Conservation (phyloP, 495 filamentous ascomycete genomes). For the Penicillium flavigenum region DNA sequence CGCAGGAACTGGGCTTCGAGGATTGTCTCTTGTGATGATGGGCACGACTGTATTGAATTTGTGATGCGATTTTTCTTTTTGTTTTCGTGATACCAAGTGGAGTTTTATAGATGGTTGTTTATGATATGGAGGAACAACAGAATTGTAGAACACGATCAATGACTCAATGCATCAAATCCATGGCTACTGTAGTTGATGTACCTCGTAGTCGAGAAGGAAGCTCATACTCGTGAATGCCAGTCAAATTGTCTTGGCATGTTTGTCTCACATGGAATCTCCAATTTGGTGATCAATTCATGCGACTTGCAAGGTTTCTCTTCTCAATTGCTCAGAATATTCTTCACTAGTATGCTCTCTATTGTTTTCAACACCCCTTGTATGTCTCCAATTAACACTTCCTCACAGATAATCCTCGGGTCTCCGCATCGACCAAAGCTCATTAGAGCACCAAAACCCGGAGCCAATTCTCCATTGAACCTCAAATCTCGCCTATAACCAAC, state of each 20-base stretch:
- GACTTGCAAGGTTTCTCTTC: constrained; percentile 11
- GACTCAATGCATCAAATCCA: background rate
- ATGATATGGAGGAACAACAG: background rate
- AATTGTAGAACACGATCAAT: background rate
- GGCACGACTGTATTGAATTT: background rate
- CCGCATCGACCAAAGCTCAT: constrained; percentile 9
- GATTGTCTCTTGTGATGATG: constrained; percentile 13
- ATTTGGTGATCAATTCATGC: constrained; percentile 23
- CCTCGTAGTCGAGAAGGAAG: background rate
- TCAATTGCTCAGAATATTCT: constrained; percentile 8
- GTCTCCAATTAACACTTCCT: background rate
- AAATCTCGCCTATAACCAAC: background rate
- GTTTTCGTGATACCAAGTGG: constrained; percentile 19
- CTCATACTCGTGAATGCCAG: background rate
- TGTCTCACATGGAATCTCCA: constrained; percentile 16
- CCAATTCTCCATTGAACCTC: background rate
- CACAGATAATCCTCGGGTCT: background rate
- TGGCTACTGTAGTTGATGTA: background rate
- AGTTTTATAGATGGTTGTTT: constrained; percentile 18
- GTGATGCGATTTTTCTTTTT: background rate
- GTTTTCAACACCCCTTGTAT: background rate
- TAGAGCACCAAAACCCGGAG: constrained; percentile 4
- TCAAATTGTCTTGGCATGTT: constrained; percentile 14
- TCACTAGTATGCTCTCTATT: constrained; percentile 6
- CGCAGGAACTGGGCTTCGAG: constrained; percentile 14